Base-by-base conservation (phyloP, 2,329 filamentous ascomycete species). In the Pseudonectria foliicola region DNA sequence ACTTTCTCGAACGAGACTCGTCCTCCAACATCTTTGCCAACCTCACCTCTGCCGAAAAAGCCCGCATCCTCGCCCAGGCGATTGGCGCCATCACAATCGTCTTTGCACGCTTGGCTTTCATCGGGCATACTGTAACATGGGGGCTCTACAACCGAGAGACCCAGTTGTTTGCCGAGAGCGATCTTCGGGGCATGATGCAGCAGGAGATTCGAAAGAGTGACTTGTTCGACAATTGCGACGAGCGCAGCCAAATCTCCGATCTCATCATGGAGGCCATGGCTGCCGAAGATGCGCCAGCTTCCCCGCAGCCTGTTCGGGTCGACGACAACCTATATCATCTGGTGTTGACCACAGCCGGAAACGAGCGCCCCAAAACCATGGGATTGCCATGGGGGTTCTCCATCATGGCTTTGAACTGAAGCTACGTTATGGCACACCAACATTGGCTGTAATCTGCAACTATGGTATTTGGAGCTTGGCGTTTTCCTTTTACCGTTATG, bases 361-460 rank as follows among this genome's bases (percentile, higher is more conserved):
- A 44, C 6, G 49, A 52, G 13, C 49, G 52, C 29, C 37, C 39
- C 28, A 52, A 45, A 38, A 53, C 49, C 29, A 50, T 47, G 42
- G 50, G 50, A 10, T 25, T 49, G 15, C 48, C 50, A 7, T 49
- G 35, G 39, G 49, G 49, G 1, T 53, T 53, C 28, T 49, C 42
- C 34, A 48, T 53, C 33, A 53, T 53, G 50, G 31, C 50, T 13
- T 44, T 53, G 33, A 53, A 53, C 43, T 53, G 48, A 47, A 24
- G 6, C 31, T 14, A 7, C 13, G 13, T 31, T n/a, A 39, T 41
- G n/a, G n/a, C 18, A 21, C 18, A 6, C 18, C 8, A 6, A 8
- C 18, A 8, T 21, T 8, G 18, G 8, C 18, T 21, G 18, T 21
- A 8, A 8, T 8, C 5, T 6, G 18, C 18, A 21, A 21, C 5